phyloP scores from a whole-genome alignment of 352 stramenopile genomes.

The Blastocystis sp. region DNA sequence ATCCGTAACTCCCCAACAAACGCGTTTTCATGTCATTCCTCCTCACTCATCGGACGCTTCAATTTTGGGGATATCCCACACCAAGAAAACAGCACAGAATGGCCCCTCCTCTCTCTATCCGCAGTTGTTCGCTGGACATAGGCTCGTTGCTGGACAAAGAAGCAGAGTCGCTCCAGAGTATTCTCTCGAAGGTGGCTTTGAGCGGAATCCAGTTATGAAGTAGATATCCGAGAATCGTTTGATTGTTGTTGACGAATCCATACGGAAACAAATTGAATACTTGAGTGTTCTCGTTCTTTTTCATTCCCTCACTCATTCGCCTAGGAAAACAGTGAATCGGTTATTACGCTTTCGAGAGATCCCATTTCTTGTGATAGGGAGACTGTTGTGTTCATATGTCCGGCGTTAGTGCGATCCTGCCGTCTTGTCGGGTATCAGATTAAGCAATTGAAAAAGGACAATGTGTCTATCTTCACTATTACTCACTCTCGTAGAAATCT shows the following conservation, averaged over 20 bases:
- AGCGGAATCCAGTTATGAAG: not conserved
- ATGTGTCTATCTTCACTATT: not conserved
- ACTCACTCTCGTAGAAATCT: not conserved
- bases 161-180: not conserved
- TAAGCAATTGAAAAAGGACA: slow-evolving; percentile 1
- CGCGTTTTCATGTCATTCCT: too few relatives aligned
- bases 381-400: slow-evolving; percentile 18
- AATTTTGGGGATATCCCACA: too few relatives aligned
- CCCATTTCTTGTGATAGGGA: not conserved
- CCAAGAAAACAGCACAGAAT: not conserved
- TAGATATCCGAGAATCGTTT: not conserved
- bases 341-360: slow-evolving; percentile 5
- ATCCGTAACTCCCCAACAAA: too few relatives aligned
- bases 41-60: too few relatives aligned
- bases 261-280: slow-evolving; percentile 16
- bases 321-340: not conserved
- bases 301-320: not conserved
- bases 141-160: slow-evolving; percentile 12
- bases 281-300: not conserved
- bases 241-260: not conserved
- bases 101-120: slow-evolving; percentile 38
- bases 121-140: slow-evolving; percentile 6
- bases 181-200: not conserved
- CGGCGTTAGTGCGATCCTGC: not conserved
- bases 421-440: slow-evolving; percentile 36